Percentiles rank a stretch among this genome's conserved stretches.
Conservation (phyloP, 495 filamentous ascomycete genomes). For the Podospora anserina region DNA sequence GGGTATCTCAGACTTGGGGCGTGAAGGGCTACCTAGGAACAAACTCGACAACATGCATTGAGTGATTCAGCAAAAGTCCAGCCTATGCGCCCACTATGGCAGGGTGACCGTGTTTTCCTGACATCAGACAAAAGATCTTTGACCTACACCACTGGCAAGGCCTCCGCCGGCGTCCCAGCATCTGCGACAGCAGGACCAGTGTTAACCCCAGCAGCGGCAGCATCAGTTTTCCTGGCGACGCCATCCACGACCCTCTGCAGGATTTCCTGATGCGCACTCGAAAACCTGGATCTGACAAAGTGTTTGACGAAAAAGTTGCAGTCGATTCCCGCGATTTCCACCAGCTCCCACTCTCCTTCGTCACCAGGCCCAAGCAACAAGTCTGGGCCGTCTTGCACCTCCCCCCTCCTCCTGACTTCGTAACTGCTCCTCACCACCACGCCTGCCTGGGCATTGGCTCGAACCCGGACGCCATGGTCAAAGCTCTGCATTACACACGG, state of each 20-base stretch:
- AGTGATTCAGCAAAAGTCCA: neutral
- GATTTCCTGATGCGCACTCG: constrained; percentile 27
- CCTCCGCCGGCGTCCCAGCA: neutral
- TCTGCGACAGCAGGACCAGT: neutral
- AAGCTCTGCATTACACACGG: constrained; percentile 37
- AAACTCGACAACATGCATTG: constrained; percentile 1
- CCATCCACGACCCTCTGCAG: constrained; percentile 25
- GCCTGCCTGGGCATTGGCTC: constrained; percentile 30
- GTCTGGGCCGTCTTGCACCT: constrained; percentile 16
- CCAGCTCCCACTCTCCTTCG: constrained; percentile 35
- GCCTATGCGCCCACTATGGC: neutral
- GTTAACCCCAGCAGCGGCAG: neutral
- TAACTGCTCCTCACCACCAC: constrained; percentile 38
- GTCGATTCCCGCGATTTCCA: constrained; percentile 32
- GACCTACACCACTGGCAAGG: neutral
- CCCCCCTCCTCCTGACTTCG: constrained; percentile 31
- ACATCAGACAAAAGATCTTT: neutral
- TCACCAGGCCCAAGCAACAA: constrained; percentile 9
- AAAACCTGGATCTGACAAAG: constrained; percentile 33
- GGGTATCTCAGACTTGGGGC: neutral
- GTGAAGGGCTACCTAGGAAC: neutral
- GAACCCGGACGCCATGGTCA: constrained; percentile 31
- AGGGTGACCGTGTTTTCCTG: neutral
- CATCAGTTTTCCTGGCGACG: constrained; percentile 9
- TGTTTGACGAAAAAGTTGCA: constrained; percentile 31